phyloP scores from a whole-genome alignment of 164 flowering plant species.

The Chimonanthus salicifolius region DNA sequence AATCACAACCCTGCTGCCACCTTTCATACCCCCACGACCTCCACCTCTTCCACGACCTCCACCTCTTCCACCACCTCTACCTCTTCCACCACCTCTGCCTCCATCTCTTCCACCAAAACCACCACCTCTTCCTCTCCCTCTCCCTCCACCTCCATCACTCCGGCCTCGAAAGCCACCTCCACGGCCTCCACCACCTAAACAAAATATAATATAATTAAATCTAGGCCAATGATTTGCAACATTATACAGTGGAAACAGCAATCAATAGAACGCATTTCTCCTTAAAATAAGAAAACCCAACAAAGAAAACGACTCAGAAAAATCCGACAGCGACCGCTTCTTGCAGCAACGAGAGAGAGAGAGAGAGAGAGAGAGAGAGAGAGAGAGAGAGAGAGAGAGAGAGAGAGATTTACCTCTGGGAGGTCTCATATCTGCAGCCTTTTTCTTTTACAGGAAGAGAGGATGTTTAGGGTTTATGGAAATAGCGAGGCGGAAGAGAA shows the following conservation, averaged over 20 bases:
- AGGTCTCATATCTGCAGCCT: conserved; percentile 18
- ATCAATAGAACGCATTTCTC: neutral
- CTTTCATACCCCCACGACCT: conserved; percentile 73
- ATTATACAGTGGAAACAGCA: neutral
- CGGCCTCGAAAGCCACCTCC: conserved; percentile 29
- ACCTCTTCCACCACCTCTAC: conserved; percentile 39
- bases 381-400: neutral
- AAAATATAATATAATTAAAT: neutral
- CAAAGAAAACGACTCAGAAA: too few species aligned
- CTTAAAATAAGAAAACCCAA: too few species aligned
- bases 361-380: too few species aligned
- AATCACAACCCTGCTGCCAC: conserved; percentile 75
- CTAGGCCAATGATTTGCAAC: neutral
- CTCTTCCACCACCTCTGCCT: conserved; percentile 26
- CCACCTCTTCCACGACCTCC: conserved; percentile 52
- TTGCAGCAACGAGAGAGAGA: neutral
- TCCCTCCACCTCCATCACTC: conserved; percentile 36
- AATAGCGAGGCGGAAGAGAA: neutral
- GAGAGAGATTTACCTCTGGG: conserved; percentile 17
- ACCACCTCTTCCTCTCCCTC: conserved; percentile 41
- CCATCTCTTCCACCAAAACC: conserved; percentile 27
- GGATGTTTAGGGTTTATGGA: neutral
- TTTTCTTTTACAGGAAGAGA: neutral
- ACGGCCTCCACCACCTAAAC: conserved; percentile 6
- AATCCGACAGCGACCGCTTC: neutral